Evolutionary conservation across 73 alveolate genomes (phyloP), one percentile per base, ranked within the genome.

Genomic region (Stentor roeselii): DNA sequence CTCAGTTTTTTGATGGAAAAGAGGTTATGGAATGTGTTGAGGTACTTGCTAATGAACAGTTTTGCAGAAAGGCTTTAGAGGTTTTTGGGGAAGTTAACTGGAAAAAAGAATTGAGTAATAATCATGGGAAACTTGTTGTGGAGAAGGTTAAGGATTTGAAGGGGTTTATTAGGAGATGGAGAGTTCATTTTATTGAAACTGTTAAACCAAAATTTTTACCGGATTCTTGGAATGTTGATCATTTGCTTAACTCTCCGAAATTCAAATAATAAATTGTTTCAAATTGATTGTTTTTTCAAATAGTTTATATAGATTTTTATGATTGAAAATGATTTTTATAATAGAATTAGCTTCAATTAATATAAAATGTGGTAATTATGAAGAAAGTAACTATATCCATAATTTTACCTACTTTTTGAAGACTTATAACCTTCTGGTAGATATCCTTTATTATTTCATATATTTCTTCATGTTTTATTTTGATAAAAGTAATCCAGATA

Each of bases 121-220:
- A 91, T 59, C 99, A 95, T 87, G 99, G 99, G 3, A 89, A 96
- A 83, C 60, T 83, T 60, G 92, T 97, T 27, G 87, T 97, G 38
- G 97, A 96, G 83, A 85, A 91, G 80, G 89, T 95, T 2, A 85
- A 92, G 32, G 78, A 60, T 30, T 58, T 93, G 32, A 83, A 80
- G 38, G 95, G 90, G 42, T 97, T 97, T 85, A 96, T 97, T 34
- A 97, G 86, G 82, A 91, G 89, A 76, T 97, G 99, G 98, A 96
- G 99, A 83, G 82, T 83, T 34, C 90, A 92, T 86, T 97, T 97
- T 83, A 27, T 97, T 35, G 97, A 92, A 58, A 84, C 95, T 32
- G 92, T 96, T 95, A 80, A 93, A 82, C 99, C 99, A 3, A 84
- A 95, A 82, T 93, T 75, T 83, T 86, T 97, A 75, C 99, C 99